Conservation (phyloP, 2,329 filamentous ascomycete species). For the Malbranchea cinnamomea region DNA sequence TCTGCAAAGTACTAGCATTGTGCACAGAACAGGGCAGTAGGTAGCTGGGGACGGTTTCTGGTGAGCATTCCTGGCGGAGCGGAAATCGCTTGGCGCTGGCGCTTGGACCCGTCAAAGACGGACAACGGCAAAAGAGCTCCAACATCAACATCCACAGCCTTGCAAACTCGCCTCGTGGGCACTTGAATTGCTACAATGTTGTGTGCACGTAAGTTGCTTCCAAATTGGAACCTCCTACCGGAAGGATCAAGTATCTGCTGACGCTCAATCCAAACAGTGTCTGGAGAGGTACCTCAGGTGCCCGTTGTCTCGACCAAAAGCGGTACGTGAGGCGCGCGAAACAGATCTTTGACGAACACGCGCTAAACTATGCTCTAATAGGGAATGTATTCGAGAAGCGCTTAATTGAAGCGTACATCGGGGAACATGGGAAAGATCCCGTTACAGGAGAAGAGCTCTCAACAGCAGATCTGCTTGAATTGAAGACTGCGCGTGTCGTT, state of each 20-base stretch:
- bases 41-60: no score
- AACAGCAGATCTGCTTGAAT: slow-evolving; percentile 69
- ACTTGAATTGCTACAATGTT: slow-evolving; percentile 37
- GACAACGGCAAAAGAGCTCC: neutral
- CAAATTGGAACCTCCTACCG: no score
- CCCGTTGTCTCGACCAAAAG: slow-evolving; percentile 92
- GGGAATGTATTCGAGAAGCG: slow-evolving; percentile 90
- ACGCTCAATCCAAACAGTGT: no score
- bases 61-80: no score
- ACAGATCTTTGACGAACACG: slow-evolving; percentile 8
- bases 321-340: slow-evolving; percentile 40
- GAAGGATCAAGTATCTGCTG: no score
- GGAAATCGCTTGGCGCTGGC: no score
- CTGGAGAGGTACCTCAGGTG: slow-evolving; percentile 87
- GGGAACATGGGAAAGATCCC: slow-evolving; percentile 84
- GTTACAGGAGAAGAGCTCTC: slow-evolving; percentile 74
- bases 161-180: slow-evolving; percentile 9
- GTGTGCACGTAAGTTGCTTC: slow-evolving; percentile 50
- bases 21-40: no score
- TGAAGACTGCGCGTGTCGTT: slow-evolving; percentile 71
- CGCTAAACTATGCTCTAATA: slow-evolving; percentile 25
- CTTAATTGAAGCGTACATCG: slow-evolving; percentile 86
- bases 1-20: no score
- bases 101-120: neutral
- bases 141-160: slow-evolving; percentile 9